Base-by-base conservation (phyloP, 306 rosid species). In the Neltuma alba region DNA sequence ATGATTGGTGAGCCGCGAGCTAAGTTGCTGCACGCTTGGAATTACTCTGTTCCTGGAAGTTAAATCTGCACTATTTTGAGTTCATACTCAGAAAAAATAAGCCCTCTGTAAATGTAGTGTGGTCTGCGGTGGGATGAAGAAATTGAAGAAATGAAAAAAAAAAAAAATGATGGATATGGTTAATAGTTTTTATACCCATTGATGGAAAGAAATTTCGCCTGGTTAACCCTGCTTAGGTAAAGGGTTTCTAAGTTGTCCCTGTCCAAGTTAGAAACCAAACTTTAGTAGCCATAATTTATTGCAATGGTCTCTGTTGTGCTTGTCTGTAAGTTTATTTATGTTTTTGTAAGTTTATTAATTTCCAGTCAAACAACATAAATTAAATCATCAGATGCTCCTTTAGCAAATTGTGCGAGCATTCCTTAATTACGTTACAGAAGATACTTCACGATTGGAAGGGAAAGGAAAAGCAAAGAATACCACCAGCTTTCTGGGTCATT, bases 11-110 rank as follows among this genome's bases (percentile, higher is more conserved):
- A 78, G 73, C 66, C 79, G 75, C 52, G 54, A 78, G 76, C 72
- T 81, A 82, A 45, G 55, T 42, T 78, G 48, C 86, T 57, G 47
- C 79, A 57, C 73, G 71, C 80, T 64, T 55, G 72, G 64, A 86
- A 74, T 77, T 80, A 54, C 65, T 33, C 36, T 2, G 4, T 33
- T 79, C 72, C 33, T 55, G 77, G 78, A 82, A 63, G 77, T 61
- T 79, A 84, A 82, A 76, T 77, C 42, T 48, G 66, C 72, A 75
- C 48, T 78, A 47, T 69, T 64, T 69, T n/a, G n/a, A n/a, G n/a
- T n/a, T n/a, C n/a, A 58, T 75, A 76, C 62, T 61, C 50, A 80
- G 84, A 75, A 67, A 67, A 72, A 80, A 45, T 48, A 67, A 76
- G 40, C 62, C 21, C 76, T 68, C 83, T 81, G 61, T 81, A 72